phyloP scores from a whole-genome alignment of 306 rosid genomes.

The Cucurbita maxima region DNA sequence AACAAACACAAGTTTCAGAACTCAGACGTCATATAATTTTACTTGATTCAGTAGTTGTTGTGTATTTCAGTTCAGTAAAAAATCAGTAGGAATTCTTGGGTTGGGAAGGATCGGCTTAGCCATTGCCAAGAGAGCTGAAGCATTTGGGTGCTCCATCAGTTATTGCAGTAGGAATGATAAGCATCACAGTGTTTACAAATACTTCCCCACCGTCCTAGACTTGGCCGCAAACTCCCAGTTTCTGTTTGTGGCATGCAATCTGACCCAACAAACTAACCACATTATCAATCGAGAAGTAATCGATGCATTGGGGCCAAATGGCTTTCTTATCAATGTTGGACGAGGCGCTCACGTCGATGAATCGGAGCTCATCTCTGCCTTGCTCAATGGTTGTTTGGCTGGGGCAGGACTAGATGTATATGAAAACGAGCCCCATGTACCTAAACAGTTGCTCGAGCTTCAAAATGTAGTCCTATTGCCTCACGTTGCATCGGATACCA shows the following conservation, averaged over 20 bases:
- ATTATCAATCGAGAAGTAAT: constrained; percentile 44
- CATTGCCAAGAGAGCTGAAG: constrained; percentile 49
- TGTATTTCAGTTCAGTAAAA: constrained; percentile 50
- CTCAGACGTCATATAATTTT: too few relatives aligned
- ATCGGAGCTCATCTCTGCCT: constrained; percentile 39
- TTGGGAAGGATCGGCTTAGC: constrained; percentile 68
- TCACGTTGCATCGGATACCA: constrained; percentile 48
- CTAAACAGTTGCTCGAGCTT: constrained; percentile 30
- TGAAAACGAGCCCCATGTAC: constrained; percentile 52
- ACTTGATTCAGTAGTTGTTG: too few relatives aligned
- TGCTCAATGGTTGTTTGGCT: constrained; percentile 35
- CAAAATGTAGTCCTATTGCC: constrained; percentile 50
- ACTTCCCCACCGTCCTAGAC: constrained; percentile 25
- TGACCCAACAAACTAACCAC: constrained; percentile 39
- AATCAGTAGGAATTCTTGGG: constrained; percentile 54
- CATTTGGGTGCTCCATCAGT: constrained; percentile 40
- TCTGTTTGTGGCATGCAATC: constrained; percentile 39
- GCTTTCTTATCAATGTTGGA: constrained; percentile 55
- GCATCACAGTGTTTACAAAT: constrained; percentile 30
- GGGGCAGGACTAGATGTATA: constrained; percentile 77
- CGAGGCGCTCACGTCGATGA: constrained; percentile 39
- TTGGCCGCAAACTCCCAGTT: constrained; percentile 37
- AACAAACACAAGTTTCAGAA: too few relatives aligned
- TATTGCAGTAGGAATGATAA: constrained; percentile 44
- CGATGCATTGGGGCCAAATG: constrained; percentile 47